Evolutionary conservation across 2,329 filamentous ascomycete species (phyloP).

Genomic region (Arthrobotrys pseudoclavata): DNA sequence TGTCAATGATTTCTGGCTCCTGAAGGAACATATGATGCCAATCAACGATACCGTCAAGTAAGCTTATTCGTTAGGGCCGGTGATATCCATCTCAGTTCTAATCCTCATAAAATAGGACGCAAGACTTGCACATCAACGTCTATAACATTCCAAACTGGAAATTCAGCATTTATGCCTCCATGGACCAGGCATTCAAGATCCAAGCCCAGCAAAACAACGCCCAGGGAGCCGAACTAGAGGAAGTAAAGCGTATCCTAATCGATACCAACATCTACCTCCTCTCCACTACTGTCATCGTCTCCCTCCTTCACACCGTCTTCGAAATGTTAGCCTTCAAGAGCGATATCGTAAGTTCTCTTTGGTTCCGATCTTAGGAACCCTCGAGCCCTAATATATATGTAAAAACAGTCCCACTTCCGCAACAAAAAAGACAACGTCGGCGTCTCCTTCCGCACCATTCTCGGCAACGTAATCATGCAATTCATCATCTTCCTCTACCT

Average conservation of each 20-base stretch:
- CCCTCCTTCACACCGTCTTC: slow-evolving; percentile 91
- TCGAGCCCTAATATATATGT: slow-evolving; percentile 62
- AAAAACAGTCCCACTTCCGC: slow-evolving; percentile 81
- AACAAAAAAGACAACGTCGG: slow-evolving; percentile 99
- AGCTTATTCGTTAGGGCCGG: slow-evolving; percentile 66
- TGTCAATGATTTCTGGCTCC: slow-evolving; percentile 97
- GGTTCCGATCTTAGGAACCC: neutral
- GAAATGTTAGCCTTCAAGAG: slow-evolving; percentile 97
- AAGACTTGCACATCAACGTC: slow-evolving; percentile 63
- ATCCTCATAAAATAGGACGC: slow-evolving; percentile 55
- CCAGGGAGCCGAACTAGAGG: slow-evolving; percentile 93
- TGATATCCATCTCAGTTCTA: neutral
- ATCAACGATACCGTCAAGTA: slow-evolving; percentile 89
- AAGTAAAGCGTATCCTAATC: slow-evolving; percentile 94
- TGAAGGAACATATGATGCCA: slow-evolving; percentile 89
- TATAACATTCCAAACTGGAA: slow-evolving; percentile 76
- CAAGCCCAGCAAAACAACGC: slow-evolving; percentile 80
- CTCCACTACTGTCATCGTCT: slow-evolving; percentile 84
- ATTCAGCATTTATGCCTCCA: slow-evolving; percentile 83
- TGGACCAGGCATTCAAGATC: slow-evolving; percentile 90
- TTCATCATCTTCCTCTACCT: slow-evolving; percentile 94
- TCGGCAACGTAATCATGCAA: slow-evolving; percentile 99
- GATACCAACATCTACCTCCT: slow-evolving; percentile 95
- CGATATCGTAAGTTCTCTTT: slow-evolving; percentile 74
- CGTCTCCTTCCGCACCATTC: slow-evolving; percentile 93